Base-by-base conservation (phyloP, 768 basidiomycete species). In the Lentinula detonsa region DNA sequence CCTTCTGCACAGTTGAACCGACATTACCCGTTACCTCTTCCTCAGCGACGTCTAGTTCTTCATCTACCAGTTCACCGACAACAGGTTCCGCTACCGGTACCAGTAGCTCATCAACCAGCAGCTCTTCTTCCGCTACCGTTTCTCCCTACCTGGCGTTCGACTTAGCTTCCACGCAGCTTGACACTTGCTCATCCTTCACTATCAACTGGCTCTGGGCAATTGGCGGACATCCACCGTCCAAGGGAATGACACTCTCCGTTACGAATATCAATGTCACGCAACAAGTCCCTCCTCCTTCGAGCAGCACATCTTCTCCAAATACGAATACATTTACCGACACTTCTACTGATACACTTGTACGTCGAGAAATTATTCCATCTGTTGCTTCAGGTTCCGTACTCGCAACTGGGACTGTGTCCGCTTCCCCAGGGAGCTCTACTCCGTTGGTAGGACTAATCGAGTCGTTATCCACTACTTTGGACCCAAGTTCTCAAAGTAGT, bases 211-310 rank as follows among this genome's bases (percentile, higher is more conserved):
- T 18, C 8, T 59, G 57, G 57, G 48, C 8, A 1, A 16, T 37
- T 6, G n/a, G 31, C 23, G 57, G 34, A 13, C 9, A 9, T 0
- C 1, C 16, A 16, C 57, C 34, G 34, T 4, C 46, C 0, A 46
- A 59, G 37, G 33, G 16, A 8, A n/a, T 59, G 9, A 59, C 57
- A 10, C 35, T 59, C 2, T 59, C 43, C 18, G 57, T 59, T 16
- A 59, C 57, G 18, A 59, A 59, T 42, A 50, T 59, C 8, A 59
- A 59, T 49, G 57, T 59, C 5, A 46, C 57, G 3, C 57, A 59
- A 37, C 16, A 33, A 46, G 13, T 8, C 33, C 31, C 57, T 15
- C 56, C 56, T 39, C 21, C 56, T 46, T 23, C 35, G 31, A 42
- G 31, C 31, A 43, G 28, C 34, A 23, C 56, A 15, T 57, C 56